Evolutionary conservation across 2,329 filamentous ascomycete genomes (phyloP).

Genomic region (Celoporthe dispersa): DNA sequence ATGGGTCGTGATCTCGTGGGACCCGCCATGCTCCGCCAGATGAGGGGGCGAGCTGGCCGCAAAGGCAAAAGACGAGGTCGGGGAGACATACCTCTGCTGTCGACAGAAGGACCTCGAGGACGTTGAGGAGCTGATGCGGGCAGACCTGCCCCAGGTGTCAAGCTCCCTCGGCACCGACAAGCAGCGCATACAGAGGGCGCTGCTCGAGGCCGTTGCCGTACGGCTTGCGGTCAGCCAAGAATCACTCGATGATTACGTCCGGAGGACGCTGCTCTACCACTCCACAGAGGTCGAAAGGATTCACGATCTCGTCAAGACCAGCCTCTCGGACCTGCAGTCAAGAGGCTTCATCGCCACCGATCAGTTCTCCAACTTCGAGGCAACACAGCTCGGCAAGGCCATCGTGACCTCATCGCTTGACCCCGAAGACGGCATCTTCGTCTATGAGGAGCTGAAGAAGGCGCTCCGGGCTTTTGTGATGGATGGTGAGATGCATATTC

Average conservation of each 20-base stretch:
- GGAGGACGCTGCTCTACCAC: slow-evolving; percentile 67
- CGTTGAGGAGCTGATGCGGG: slow-evolving; percentile 71
- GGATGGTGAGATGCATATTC: slow-evolving; percentile 79
- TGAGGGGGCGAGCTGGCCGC: slow-evolving; percentile 77
- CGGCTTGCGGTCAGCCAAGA: slow-evolving; percentile 68
- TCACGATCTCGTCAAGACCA: slow-evolving; percentile 58
- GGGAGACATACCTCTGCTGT: slow-evolving; percentile 79
- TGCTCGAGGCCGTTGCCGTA: slow-evolving; percentile 73
- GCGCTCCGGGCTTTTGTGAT: slow-evolving; percentile 76
- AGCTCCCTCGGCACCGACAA: slow-evolving; percentile 72
- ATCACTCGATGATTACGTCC: slow-evolving; percentile 70
- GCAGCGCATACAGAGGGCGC: slow-evolving; percentile 69
- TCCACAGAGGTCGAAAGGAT: slow-evolving; percentile 57
- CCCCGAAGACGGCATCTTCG: slow-evolving; percentile 75
- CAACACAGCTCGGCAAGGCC: slow-evolving; percentile 70
- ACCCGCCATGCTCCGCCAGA: slow-evolving; percentile 79
- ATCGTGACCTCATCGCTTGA: slow-evolving; percentile 74
- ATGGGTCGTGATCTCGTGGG: slow-evolving; percentile 80
- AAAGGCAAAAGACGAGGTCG: slow-evolving; percentile 80
- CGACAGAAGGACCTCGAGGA: slow-evolving; percentile 69
- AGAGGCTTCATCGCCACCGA: slow-evolving; percentile 60
- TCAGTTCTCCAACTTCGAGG: slow-evolving; percentile 55
- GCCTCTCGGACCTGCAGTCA: slow-evolving; percentile 60
- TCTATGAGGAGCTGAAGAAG: slow-evolving; percentile 69
- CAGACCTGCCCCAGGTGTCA: slow-evolving; percentile 70